These are phyloP conservation scores for Fonticula alba DNA, from an alignment of 78 protist genomes.

Conservation along the genomic window DNA sequence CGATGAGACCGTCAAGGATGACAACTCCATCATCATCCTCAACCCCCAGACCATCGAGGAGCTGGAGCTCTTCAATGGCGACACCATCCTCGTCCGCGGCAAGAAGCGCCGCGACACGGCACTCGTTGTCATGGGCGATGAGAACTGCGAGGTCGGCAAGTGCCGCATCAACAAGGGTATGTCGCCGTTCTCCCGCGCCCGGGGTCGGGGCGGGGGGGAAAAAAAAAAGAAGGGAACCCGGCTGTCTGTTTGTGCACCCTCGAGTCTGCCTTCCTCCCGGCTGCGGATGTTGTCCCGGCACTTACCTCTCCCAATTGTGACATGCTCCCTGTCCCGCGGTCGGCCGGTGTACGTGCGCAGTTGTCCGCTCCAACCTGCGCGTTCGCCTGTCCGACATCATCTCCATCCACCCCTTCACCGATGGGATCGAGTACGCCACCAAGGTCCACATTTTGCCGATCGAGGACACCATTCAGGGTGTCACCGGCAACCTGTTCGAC, in stretches of 20 bases:
- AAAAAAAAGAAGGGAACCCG: no score
- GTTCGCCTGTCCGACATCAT: slow-evolving; percentile 92
- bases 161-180: slow-evolving; percentile 85
- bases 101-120: slow-evolving; percentile 90
- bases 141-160: slow-evolving; percentile 57
- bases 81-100: slow-evolving; percentile 85
- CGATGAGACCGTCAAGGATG: slow-evolving; percentile 90
- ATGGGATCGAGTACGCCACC: slow-evolving; percentile 70
- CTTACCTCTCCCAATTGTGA: no score
- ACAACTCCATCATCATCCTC: slow-evolving; percentile 85
- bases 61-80: slow-evolving; percentile 89
- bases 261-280: no score
- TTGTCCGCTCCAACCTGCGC: slow-evolving; percentile 64
- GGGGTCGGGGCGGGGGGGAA: no score
- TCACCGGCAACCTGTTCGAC: slow-evolving; percentile 96
- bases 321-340: no score
- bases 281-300: no score
- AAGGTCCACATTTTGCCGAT: slow-evolving; percentile 94
- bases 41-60: slow-evolving; percentile 54
- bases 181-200: no score
- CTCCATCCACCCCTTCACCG: slow-evolving; percentile 69
- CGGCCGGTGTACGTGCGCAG: no score
- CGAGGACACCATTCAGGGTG: slow-evolving; percentile 96
- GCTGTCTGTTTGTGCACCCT: no score
- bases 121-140: slow-evolving; percentile 76